phyloP scores from a whole-genome alignment of 495 filamentous ascomycete genomes.

The Trichocladium antarcticum region DNA sequence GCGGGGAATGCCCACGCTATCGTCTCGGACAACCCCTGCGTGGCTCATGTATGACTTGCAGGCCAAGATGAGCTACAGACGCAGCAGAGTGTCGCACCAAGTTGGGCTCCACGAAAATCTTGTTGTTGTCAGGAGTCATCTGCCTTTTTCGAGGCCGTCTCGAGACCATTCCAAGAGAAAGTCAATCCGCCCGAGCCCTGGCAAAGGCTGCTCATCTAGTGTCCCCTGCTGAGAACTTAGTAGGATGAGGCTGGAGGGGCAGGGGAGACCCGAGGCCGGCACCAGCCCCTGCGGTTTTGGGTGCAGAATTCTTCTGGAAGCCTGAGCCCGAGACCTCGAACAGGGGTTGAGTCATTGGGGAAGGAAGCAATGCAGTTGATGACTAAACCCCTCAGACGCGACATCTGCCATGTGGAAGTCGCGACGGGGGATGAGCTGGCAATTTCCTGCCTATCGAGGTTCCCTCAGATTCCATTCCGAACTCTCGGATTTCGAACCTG shows the following conservation, averaged over 20 bases:
- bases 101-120: conserved; percentile 11
- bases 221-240: too few species aligned
- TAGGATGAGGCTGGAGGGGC: neutral
- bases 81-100: conserved; percentile 2
- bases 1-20: conserved; percentile 9
- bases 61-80: conserved; percentile 5
- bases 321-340: neutral
- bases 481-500: neutral
- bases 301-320: conserved; percentile 20
- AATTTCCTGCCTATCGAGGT: neutral
- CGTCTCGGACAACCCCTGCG: conserved; percentile 9
- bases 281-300: neutral
- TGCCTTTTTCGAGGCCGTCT: neutral
- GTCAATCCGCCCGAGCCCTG: neutral
- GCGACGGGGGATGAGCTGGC: conserved; percentile 5
- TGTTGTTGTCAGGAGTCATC: neutral
- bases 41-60: conserved; percentile 13
- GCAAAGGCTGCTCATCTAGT: too few species aligned
- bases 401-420: conserved; percentile 6
- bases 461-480: neutral
- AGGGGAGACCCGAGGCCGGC: neutral
- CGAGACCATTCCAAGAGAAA: too few species aligned
- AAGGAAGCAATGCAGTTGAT: neutral
- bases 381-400: neutral
- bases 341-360: neutral